Conservation (phyloP, 2,329 filamentous ascomycete species). For the Biscogniauxia sp. region DNA sequence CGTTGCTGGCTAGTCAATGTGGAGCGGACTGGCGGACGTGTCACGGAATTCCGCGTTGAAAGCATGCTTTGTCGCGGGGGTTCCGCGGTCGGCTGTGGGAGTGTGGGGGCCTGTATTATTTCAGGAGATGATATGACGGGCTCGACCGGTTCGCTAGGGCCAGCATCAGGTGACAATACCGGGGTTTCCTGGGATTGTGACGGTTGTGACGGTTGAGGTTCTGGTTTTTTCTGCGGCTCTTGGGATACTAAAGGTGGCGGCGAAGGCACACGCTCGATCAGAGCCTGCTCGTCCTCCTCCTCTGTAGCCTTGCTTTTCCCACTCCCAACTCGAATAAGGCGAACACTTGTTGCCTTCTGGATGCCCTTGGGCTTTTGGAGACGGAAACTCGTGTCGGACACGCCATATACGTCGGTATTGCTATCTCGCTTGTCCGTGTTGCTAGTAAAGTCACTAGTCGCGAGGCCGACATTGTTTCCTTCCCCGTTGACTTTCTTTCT, state of each 20-base stretch:
- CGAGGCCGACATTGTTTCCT: conserved; percentile 21
- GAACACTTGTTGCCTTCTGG: conserved; percentile 28
- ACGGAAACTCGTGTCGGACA: conserved; percentile 23
- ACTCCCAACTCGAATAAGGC: conserved; percentile 30
- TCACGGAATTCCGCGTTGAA: conserved; percentile 8
- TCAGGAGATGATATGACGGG: neutral
- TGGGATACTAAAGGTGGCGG: conserved; percentile 6
- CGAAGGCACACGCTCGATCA: conserved; percentile 10
- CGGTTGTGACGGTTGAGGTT: conserved; percentile 1
- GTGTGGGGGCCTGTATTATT: conserved; percentile 9
- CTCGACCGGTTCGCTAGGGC: neutral
- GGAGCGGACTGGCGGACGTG: conserved; percentile 6
- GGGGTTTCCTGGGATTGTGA: neutral
- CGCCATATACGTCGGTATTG: conserved; percentile 18
- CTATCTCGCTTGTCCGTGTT: conserved; percentile 1
- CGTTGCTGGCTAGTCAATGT: conserved; percentile 21
- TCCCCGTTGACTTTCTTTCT: conserved; percentile 21
- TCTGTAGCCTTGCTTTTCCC: conserved; percentile 18
- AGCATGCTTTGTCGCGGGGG: conserved; percentile 15
- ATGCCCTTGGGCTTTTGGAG: conserved; percentile 28
- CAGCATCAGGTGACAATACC: conserved; percentile 1
- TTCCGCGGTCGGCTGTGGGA: conserved; percentile 2
- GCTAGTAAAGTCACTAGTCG: conserved; percentile 22
- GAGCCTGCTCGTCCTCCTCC: conserved; percentile 14
- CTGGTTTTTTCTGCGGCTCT: neutral